Base-by-base conservation (phyloP, 805 yeast species). In the Cyberlindnera mrakii region DNA sequence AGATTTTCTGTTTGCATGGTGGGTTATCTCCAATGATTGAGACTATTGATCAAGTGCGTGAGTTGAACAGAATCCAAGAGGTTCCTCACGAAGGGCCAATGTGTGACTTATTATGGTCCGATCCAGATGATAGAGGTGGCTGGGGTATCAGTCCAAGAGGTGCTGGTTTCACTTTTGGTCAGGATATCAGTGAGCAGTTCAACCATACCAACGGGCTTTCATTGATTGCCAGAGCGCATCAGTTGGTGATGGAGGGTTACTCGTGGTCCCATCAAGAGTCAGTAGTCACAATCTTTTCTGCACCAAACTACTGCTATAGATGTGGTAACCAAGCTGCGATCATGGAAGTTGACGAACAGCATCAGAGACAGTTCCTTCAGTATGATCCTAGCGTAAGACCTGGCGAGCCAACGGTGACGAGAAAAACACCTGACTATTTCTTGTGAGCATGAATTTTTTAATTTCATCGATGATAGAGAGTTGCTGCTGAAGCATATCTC, bases 71-170 rank as follows among this genome's bases (percentile, higher is more conserved):
- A 72, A 78, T 85, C 60, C 96, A 89, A 68, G 97, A 89, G 68
- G 96, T 90, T 38, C 97, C 97, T 33, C 97, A 89, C 60, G 96
- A 90, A 64, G 97, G 97, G 35, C 95, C 96, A 49, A 88, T 90
- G 96, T 90, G 96, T 68, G 97, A 90, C 64, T 72, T 90, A 57
- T 71, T 90, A 53, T 90, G 97, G 97, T 86, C 96, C 4, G 97
- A 90, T 65, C 97, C 97, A 25, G 97, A 90, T 64, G 96, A 90
- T 65, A 75, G 96, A 62, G 96, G 96, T 55, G 96, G 96, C 57
- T 90, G 97, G 97, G 96, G 96, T 50, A 86, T 90, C 53, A 83
- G 93, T 60, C 96, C 96, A 65, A 80, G 97, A 78, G 96, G 96
- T 72, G 97, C 97, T 49, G 97, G 97, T 65, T 90, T 85, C 82